Evolutionary conservation across 106 monocot genomes (phyloP).

Genomic region (Dendrobium huoshanense): DNA sequence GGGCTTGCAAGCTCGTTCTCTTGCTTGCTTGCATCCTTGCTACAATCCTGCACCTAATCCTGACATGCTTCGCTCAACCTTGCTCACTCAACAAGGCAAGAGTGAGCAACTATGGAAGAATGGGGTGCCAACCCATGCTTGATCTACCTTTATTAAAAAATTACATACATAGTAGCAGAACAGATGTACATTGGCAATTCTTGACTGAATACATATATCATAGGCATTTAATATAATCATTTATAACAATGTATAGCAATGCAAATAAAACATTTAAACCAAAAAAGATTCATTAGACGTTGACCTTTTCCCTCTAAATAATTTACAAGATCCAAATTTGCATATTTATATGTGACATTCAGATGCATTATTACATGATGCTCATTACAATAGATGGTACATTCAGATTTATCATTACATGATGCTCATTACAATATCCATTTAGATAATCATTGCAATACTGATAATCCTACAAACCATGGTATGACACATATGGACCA

Average conservation of each 20-base stretch:
- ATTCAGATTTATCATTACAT: too few species aligned
- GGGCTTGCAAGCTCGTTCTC: too few species aligned
- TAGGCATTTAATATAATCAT: neutral
- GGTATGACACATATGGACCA: neutral
- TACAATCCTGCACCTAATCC: too few species aligned
- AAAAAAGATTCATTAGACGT: neutral
- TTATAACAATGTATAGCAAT: neutral
- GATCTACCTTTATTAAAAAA: too few species aligned
- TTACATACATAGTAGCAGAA: neutral
- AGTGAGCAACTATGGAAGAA: too few species aligned
- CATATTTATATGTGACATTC: neutral
- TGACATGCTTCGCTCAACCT: too few species aligned
- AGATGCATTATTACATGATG: neutral
- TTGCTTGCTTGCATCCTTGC: too few species aligned
- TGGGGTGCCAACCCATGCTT: too few species aligned
- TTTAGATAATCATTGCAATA: neutral
- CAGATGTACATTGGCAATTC: neutral
- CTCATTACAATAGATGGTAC: neutral
- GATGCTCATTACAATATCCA: neutral
- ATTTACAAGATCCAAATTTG: neutral
- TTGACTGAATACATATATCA: neutral
- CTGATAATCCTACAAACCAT: neutral
- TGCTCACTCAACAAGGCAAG: too few species aligned
- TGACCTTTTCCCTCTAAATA: neutral
- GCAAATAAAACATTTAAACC: neutral